phyloP scores from a whole-genome alignment of 306 rosid species.

The Spatholobus suberectus region DNA sequence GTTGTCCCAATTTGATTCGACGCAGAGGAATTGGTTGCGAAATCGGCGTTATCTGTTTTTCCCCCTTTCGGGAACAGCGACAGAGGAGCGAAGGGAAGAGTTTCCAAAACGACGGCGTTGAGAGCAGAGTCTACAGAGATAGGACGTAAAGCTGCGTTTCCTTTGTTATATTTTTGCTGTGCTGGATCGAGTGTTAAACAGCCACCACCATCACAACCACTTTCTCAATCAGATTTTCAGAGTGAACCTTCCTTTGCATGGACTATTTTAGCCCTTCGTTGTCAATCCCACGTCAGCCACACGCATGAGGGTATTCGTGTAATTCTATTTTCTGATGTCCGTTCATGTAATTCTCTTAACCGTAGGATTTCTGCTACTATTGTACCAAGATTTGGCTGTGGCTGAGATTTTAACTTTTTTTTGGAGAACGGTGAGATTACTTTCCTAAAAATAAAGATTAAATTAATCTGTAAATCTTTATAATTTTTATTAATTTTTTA shows the following conservation, averaged over 20 bases:
- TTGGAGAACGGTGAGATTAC: neutral
- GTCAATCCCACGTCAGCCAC: neutral
- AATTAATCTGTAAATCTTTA: too few species aligned
- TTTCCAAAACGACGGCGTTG: slow-evolving; percentile 47
- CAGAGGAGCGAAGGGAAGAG: neutral
- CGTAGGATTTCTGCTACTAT: neutral
- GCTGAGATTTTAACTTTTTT: neutral
- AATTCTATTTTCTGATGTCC: neutral
- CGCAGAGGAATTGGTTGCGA: slow-evolving; percentile 15
- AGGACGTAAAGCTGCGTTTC: neutral
- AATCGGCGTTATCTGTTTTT: slow-evolving; percentile 15
- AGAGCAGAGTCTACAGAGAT: slow-evolving; percentile 30
- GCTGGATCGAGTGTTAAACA: slow-evolving; percentile 34
- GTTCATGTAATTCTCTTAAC: neutral
- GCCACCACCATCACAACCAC: slow-evolving; percentile 25
- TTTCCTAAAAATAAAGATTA: neutral
- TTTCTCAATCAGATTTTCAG: neutral
- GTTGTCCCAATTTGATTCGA: slow-evolving; percentile 7
- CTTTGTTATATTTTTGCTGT: neutral
- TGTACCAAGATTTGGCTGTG: neutral
- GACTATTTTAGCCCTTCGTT: neutral
- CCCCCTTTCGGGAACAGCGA: slow-evolving; percentile 13
- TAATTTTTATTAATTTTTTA: too few species aligned
- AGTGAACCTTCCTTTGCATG: neutral
- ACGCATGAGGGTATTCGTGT: neutral